Evolutionary conservation across 2,329 filamentous ascomycete genomes (phyloP).

Genomic region (Pseudogymnoascus sp.): DNA sequence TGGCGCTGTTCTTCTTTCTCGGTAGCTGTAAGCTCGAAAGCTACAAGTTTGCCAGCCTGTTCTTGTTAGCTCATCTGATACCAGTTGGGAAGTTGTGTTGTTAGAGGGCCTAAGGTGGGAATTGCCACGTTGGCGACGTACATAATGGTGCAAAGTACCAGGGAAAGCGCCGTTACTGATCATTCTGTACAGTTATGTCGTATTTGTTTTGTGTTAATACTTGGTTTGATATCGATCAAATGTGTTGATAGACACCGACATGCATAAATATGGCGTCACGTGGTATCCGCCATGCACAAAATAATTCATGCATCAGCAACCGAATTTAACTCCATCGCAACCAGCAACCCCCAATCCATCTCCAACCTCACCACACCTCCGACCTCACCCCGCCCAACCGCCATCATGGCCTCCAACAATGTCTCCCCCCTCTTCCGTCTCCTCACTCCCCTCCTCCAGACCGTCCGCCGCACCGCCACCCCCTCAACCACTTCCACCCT

Average conservation of each 20-base stretch:
- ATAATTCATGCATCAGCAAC: slow-evolving; percentile 1
- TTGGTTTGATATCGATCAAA: neutral
- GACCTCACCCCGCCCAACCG: neutral
- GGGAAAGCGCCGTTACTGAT: slow-evolving; percentile 12
- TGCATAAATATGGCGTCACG: neutral
- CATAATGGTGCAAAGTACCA: slow-evolving; percentile 18
- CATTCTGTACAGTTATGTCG: slow-evolving; percentile 12
- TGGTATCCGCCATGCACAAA: neutral
- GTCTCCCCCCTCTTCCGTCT: slow-evolving; percentile 17
- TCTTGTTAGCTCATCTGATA: neutral
- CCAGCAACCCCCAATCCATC: slow-evolving; percentile 7
- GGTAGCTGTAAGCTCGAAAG: slow-evolving; percentile 26
- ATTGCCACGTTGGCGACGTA: slow-evolving; percentile 9
- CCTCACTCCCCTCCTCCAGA: slow-evolving; percentile 22
- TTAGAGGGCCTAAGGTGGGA: neutral
- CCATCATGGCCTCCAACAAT: slow-evolving; percentile 16
- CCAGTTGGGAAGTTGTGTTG: neutral
- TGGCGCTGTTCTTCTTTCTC: slow-evolving; percentile 12
- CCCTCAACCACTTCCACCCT: slow-evolving; percentile 1
- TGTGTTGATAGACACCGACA: neutral
- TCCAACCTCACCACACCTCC: neutral
- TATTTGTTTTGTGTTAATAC: slow-evolving; percentile 9
- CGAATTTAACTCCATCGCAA: slow-evolving; percentile 8
- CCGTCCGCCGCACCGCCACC: slow-evolving; percentile 14
- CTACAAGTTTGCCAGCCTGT: slow-evolving; percentile 24